Evolutionary conservation across 805 yeast species (phyloP).

Genomic region (Yarrowia yakushimensis): DNA sequence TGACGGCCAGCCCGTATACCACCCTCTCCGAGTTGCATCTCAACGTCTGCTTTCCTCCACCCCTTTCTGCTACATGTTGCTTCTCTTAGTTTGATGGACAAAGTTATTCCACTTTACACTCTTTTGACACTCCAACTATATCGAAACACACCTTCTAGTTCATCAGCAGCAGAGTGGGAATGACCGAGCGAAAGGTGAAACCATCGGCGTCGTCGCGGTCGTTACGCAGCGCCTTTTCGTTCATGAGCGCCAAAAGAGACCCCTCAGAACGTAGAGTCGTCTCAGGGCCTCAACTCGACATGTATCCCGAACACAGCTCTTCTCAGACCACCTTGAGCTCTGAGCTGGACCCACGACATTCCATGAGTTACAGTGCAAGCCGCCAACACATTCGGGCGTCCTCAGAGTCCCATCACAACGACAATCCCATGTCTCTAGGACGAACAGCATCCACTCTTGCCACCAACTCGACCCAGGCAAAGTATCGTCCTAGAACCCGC

Average conservation of each 20-base stretch:
- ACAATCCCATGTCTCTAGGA: not conserved
- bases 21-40: no score
- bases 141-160: no score
- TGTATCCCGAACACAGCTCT: not conserved
- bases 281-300: not conserved
- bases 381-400: not conserved
- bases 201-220: slow-evolving; percentile 22
- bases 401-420: not conserved
- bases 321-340: not conserved
- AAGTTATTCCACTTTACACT: not conserved
- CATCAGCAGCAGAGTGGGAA: no score
- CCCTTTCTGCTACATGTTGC: no score
- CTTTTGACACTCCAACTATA: not conserved
- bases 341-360: not conserved
- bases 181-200: slow-evolving; percentile 4
- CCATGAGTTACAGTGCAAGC: not conserved
- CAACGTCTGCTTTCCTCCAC: no score
- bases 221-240: slow-evolving; percentile 7
- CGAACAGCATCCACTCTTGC: not conserved
- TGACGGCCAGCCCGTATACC: no score
- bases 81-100: not conserved
- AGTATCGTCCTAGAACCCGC: slow-evolving; percentile 6
- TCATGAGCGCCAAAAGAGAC: slow-evolving; percentile 3
- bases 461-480: not conserved
- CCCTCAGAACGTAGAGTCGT: not conserved